Conservation (phyloP, 345 rosid species). For the Citrus reticulata region DNA sequence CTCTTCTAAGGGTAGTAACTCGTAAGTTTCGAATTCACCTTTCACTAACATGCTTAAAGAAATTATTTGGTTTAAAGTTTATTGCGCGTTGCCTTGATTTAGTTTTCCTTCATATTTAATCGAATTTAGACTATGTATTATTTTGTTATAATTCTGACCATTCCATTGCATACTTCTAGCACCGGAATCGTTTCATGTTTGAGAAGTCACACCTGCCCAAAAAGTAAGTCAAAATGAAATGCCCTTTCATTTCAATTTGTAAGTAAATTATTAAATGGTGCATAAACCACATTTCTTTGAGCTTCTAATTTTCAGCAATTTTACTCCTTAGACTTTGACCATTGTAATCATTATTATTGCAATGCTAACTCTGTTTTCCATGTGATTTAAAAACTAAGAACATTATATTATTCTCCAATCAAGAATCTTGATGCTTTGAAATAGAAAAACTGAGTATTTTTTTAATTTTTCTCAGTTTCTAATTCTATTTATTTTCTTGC, state of each 20-base stretch:
- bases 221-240: constrained; percentile 20
- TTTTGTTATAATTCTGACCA: background rate
- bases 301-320: too few species aligned
- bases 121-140: background rate
- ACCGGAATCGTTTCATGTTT: constrained; percentile 20
- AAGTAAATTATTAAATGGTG: background rate
- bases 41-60: background rate
- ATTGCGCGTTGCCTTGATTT: background rate
- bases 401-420: too few species aligned
- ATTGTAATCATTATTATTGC: too few species aligned
- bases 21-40: constrained; percentile 16
- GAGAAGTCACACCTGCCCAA: constrained; percentile 10
- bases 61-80: background rate
- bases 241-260: background rate
- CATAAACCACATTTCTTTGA: too few species aligned
- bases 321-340: too few species aligned
- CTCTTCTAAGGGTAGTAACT: constrained; percentile 17
- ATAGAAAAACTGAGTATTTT: background rate
- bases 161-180: background rate
- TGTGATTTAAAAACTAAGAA: too few species aligned
- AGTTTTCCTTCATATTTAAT: background rate
- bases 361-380: too few species aligned
- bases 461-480: background rate
- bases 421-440: too few species aligned
- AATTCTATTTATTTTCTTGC: background rate